A percentile compares a stretch with the other conserved stretches of the same genome.
phyloP scores from a whole-genome alignment of 345 rosid genomes.

The Zanthoxylum bungeanum region DNA sequence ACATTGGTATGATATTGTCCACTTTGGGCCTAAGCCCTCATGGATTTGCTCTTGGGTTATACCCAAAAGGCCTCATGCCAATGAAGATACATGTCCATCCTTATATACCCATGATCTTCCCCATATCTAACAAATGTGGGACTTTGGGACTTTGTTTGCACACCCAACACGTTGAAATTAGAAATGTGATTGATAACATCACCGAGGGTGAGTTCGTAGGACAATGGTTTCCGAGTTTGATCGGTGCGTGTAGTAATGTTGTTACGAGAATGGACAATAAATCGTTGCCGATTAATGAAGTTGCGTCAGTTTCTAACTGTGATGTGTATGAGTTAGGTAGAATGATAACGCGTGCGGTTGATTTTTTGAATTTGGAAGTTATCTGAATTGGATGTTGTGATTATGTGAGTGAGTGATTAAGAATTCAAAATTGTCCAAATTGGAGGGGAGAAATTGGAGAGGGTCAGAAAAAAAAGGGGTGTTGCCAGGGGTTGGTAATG shows the following conservation, averaged over 20 bases:
- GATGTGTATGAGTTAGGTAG: constrained; percentile 69
- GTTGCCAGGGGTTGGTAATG: constrained; percentile 30
- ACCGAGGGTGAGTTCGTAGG: constrained; percentile 61
- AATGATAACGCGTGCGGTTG: constrained; percentile 61
- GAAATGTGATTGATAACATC: constrained; percentile 33
- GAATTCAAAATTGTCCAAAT: constrained; percentile 25
- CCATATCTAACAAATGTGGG: no score
- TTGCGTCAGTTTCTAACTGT: constrained; percentile 38
- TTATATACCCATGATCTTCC: no score
- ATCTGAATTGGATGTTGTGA: constrained; percentile 51
- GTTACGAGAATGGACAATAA: constrained; percentile 48
- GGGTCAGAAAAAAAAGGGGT: constrained; percentile 61
- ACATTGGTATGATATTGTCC: no score
- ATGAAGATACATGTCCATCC: no score
- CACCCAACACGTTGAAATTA: constrained; percentile 31
- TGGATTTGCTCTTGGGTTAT: no score
- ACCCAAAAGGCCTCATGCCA: no score
- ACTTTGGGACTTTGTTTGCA: no score
- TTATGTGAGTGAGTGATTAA: constrained; percentile 35
- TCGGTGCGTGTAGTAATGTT: constrained; percentile 69
- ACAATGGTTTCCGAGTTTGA: constrained; percentile 59
- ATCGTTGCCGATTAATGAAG: constrained; percentile 48
- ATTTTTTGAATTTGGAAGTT: constrained; percentile 46
- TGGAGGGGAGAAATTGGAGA: constrained; percentile 34
- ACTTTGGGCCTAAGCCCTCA: no score